Percentiles rank a stretch among this genome's conserved stretches.
Evolutionary conservation across 2,329 filamentous ascomycete genomes (phyloP).

Genomic region (Raffaelea arxii): DNA sequence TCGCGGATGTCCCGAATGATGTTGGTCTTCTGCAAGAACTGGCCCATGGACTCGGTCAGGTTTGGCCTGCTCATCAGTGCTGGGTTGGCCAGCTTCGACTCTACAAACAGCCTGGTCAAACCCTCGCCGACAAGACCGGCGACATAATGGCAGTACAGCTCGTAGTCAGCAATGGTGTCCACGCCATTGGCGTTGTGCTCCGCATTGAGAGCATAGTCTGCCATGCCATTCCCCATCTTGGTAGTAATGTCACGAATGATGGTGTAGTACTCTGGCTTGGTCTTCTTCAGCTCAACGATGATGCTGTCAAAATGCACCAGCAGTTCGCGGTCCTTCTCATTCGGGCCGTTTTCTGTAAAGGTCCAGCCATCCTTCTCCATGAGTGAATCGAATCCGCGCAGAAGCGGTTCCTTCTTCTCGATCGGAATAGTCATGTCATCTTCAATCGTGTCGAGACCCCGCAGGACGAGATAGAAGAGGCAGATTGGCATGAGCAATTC

Average conservation of each 20-base stretch:
- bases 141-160: constrained; percentile 96
- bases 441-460: constrained; percentile 94
- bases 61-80: constrained; percentile 68
- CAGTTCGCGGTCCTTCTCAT: constrained; percentile 90
- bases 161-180: constrained; percentile 78
- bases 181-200: constrained; percentile 74
- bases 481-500: constrained; percentile 81
- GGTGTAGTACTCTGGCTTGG: constrained; percentile 73
- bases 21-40: constrained; percentile 97
- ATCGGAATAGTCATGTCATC: constrained; percentile 92
- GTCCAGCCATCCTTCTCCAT: constrained; percentile 84
- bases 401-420: constrained; percentile 71
- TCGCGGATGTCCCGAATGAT: constrained; percentile 94
- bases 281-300: constrained; percentile 74
- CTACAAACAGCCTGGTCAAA: constrained; percentile 80
- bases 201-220: constrained; percentile 81
- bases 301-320: constrained; percentile 88
- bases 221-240: constrained; percentile 98
- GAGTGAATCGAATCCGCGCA: constrained; percentile 71
- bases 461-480: constrained; percentile 86
- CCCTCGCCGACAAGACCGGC: constrained; percentile 98
- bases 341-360: constrained; percentile 72
- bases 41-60: constrained; percentile 90
- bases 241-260: constrained; percentile 89
- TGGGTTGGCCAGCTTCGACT: constrained; percentile 76